Conservation (phyloP, 1,284 basidiomycete genomes). For the Psilocybe mexicana region DNA sequence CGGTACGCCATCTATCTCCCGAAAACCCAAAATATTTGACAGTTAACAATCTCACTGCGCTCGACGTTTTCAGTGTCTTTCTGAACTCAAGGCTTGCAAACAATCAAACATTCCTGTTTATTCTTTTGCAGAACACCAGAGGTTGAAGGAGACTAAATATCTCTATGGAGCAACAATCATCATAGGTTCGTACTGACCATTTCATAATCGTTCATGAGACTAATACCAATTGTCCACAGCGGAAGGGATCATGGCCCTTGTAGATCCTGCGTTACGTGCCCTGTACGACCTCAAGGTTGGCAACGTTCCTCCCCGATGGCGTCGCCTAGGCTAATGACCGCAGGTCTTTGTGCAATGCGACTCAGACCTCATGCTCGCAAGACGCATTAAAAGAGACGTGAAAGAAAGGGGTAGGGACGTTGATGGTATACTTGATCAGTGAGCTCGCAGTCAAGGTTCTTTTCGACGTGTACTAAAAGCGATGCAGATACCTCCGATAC, state of each 20-base stretch:
- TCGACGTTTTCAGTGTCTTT: conserved; percentile 60
- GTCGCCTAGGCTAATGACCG: neutral
- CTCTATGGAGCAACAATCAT: conserved; percentile 96
- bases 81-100: conserved; percentile 80
- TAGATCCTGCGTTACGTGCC: conserved; percentile 75
- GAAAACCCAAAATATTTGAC: neutral
- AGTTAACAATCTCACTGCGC: conserved; percentile 3
- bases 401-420: conserved; percentile 87
- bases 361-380: conserved; percentile 95
- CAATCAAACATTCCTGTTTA: conserved; percentile 92
- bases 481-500: conserved; percentile 77
- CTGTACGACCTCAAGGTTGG: conserved; percentile 90
- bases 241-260: conserved; percentile 92
- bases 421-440: conserved; percentile 90
- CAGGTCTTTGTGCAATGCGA: conserved; percentile 89
- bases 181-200: conserved; percentile 56
- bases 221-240: conserved; percentile 39
- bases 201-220: neutral
- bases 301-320: neutral
- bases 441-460: conserved; percentile 21
- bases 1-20: conserved; percentile 45
- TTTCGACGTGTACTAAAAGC: conserved; percentile 2
- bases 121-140: conserved; percentile 90
- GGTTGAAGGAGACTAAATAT: conserved; percentile 85
- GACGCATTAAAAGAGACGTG: conserved; percentile 86